Percentiles rank a stretch among this genome's conserved stretches.
Conservation (phyloP, 139 green algal species). For the Ostreobium quekettii region DNA sequence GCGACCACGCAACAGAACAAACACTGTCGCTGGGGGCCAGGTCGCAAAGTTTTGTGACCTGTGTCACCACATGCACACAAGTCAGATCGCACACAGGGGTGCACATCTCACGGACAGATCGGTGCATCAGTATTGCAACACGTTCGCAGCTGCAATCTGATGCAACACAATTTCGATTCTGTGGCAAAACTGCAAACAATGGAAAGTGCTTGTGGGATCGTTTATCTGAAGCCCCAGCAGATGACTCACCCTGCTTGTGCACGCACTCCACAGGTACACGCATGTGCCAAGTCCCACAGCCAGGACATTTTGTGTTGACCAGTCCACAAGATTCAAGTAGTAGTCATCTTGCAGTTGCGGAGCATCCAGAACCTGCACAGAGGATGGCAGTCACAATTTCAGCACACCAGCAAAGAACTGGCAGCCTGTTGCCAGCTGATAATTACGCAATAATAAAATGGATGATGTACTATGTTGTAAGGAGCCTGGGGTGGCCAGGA, state of each 20-base stretch:
- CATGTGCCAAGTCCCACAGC: constrained; percentile 84
- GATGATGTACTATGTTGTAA: too few relatives aligned
- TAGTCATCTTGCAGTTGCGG: constrained; percentile 89
- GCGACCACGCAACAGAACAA: constrained; percentile 82
- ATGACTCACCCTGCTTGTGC: constrained; percentile 67
- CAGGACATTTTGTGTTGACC: constrained; percentile 84
- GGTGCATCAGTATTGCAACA: too few relatives aligned
- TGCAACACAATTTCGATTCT: too few relatives aligned
- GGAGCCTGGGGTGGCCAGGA: too few relatives aligned
- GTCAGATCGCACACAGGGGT: too few relatives aligned
- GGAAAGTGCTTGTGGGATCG: too few relatives aligned
- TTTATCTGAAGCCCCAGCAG: constrained; percentile 29
- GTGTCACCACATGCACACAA: too few relatives aligned
- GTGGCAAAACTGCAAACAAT: too few relatives aligned
- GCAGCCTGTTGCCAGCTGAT: background rate
- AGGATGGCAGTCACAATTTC: background rate
- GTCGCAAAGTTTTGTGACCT: constrained; percentile 91
- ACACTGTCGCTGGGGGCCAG: constrained; percentile 57
- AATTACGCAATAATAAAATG: background rate
- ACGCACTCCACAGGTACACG: constrained; percentile 94
- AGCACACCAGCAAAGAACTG: constrained; percentile 1
- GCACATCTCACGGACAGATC: too few relatives aligned
- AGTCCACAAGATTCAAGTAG: constrained; percentile 98
- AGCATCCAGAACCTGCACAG: constrained; percentile 51
- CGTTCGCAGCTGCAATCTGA: too few relatives aligned